Percentiles rank a stretch among this genome's conserved stretches.
phyloP scores from a whole-genome alignment of 495 filamentous ascomycete genomes.

The Pyronema omphalodes region DNA sequence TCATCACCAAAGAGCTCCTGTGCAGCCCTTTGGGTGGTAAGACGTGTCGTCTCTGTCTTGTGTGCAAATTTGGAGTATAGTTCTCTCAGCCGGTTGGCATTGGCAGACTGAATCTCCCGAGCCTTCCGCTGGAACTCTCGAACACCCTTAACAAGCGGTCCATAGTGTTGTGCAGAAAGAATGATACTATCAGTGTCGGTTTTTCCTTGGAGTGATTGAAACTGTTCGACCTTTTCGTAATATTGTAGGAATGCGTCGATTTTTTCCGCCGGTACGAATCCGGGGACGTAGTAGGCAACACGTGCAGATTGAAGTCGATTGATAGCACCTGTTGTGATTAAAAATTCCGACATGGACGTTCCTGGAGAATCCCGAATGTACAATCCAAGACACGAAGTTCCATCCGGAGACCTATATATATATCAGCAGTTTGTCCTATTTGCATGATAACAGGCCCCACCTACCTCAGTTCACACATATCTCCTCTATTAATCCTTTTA shows the following conservation, averaged over 20 bases:
- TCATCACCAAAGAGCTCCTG: conserved; percentile 14
- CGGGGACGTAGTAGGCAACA: conserved; percentile 11
- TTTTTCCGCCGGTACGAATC: conserved; percentile 8
- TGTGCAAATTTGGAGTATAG: conserved; percentile 13
- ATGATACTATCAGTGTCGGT: background rate
- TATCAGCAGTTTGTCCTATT: background rate
- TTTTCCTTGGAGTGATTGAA: background rate
- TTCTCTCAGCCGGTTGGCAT: conserved; percentile 4
- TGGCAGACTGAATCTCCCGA: conserved; percentile 3
- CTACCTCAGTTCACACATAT: conserved; percentile 20
- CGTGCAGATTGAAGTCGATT: conserved; percentile 2
- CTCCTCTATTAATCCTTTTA: conserved; percentile 11
- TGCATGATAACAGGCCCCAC: background rate
- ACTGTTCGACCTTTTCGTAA: conserved; percentile 9
- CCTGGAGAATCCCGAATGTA: conserved; percentile 17
- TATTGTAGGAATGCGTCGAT: conserved; percentile 3
- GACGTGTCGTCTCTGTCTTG: conserved; percentile 2
- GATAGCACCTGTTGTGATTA: conserved; percentile 11
- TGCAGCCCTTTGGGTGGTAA: conserved; percentile 16
- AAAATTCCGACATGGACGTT: conserved; percentile 14
- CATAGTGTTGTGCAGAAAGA: conserved; percentile 4
- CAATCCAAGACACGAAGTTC: conserved; percentile 8
- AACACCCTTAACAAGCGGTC: conserved; percentile 7
- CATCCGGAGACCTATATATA: background rate
- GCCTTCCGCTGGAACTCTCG: conserved; percentile 8